Evolutionary conservation across 768 basidiomycete species (phyloP).

Genomic region (Candolleomyces aberdarensis): DNA sequence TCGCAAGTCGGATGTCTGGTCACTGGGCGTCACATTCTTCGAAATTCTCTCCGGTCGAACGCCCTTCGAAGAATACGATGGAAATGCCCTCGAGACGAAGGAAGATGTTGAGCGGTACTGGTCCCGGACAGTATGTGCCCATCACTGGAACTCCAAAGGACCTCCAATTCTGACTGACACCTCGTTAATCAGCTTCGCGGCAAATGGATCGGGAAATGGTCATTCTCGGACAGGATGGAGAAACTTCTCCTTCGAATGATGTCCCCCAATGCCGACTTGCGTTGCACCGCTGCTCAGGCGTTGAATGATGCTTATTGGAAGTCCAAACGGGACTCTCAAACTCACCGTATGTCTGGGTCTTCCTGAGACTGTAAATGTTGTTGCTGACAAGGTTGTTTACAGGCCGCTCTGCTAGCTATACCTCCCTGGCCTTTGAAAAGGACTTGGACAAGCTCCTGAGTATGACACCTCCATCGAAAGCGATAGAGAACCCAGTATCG

Average conservation of each 20-base stretch:
- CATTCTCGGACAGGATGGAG: constrained; percentile 63
- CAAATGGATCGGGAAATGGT: constrained; percentile 84
- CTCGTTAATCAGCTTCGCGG: constrained; percentile 54
- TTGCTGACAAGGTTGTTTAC: neutral
- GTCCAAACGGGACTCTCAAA: constrained; percentile 22
- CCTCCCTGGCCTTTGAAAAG: constrained; percentile 48
- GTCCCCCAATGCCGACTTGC: constrained; percentile 75
- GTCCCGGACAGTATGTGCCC: constrained; percentile 62
- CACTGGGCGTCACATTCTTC: constrained; percentile 88
- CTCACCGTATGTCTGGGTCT: constrained; percentile 39
- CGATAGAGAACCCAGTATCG: constrained; percentile 21
- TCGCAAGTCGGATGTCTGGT: constrained; percentile 85
- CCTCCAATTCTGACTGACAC: neutral
- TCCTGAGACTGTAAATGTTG: neutral
- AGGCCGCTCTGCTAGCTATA: constrained; percentile 49
- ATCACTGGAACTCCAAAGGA: neutral
- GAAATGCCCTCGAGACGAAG: constrained; percentile 73
- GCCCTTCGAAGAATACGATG: constrained; percentile 82
- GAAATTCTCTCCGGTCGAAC: constrained; percentile 92
- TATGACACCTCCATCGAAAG: constrained; percentile 27
- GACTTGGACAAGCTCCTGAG: constrained; percentile 40
- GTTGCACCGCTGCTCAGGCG: constrained; percentile 65
- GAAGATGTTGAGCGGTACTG: constrained; percentile 87
- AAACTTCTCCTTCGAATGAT: constrained; percentile 75
- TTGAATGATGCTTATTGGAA: constrained; percentile 71